Evolutionary conservation across 169 alveolate species (phyloP).

Genomic region (Perkinsus marinus): DNA sequence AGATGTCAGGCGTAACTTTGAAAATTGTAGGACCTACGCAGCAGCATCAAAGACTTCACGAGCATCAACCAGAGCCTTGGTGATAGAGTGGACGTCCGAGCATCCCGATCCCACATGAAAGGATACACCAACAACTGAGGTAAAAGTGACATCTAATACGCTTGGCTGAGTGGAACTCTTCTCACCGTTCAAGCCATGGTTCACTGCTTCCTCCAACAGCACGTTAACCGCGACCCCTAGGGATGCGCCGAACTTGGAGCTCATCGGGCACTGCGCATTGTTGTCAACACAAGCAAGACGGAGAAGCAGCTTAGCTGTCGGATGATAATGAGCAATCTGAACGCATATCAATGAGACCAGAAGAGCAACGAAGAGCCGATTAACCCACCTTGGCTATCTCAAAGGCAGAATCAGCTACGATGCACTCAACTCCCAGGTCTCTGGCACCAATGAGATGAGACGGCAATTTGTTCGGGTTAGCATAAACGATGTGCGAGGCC

Average conservation of each 20-base stretch:
- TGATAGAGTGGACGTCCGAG: conserved; percentile 6
- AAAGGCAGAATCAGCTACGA: conserved; percentile 2
- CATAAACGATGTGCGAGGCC: neutral
- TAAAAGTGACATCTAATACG: neutral
- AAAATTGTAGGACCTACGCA: too few relatives aligned
- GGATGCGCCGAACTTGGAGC: conserved; percentile 14
- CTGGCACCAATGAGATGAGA: neutral
- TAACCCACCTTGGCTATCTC: neutral
- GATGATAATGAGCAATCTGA: neutral
- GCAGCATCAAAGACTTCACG: conserved; percentile 3
- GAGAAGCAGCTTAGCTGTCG: conserved; percentile 1
- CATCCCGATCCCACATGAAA: conserved; percentile 21
- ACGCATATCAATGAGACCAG: neutral
- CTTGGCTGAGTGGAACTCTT: neutral
- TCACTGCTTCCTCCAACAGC: neutral
- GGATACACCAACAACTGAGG: conserved; percentile 2
- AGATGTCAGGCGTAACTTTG: too few relatives aligned
- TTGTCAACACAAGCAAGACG: conserved; percentile 11
- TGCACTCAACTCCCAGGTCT: neutral
- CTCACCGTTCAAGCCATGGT: neutral
- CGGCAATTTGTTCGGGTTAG: conserved; percentile 12
- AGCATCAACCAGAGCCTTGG: conserved; percentile 4
- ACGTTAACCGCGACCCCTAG: neutral
- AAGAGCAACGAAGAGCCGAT: neutral
- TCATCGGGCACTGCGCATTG: conserved; percentile 13